Base-by-base conservation (phyloP, 1,139 yeast genomes). In the Hansenula lynferdii region DNA sequence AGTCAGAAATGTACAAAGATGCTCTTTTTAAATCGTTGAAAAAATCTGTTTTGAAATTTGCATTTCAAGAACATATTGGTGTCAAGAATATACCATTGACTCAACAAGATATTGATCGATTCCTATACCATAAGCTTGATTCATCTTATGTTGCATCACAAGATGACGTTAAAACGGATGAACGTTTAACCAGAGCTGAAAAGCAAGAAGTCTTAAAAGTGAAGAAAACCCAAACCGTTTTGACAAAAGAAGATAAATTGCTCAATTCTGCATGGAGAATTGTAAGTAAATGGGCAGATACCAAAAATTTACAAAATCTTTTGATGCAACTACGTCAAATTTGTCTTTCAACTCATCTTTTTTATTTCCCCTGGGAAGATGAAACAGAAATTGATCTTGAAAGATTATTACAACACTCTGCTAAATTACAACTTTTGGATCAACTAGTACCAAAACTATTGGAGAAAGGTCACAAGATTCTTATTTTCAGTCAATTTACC, bases 401-500 rank as follows among this genome's bases (percentile, higher is more conserved):
- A 4, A 57, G 67, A 5, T 65, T 70, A 21, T 54, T 76, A 14
- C 54, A 64, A 28, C 70, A 77, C 31, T 83, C 95, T 0, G 80
- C 89, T 3, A 92, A 92, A 55, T 60, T 90, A 53, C 79, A 77
- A 49, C 62, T 85, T 0, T 62, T 90, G 31, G 78, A 83, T 42
- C 83, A 83, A 52, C 61, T 92, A 17, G 61, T 82, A 3, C 67
- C 72, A 0, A 62, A 60, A 15, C 60, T 89, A 20, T 45, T 80
- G 2, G 34, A 52, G 9, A 51, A 64, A 5, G 69, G 69, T 5
- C 95, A 86, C 57, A 85, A 85, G 53, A 71, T 85, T 0, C 67
- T 90, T 38, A 77, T 90, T 1, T 90, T 90, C 56, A 78, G 92
- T 0, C 97, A 90, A 57, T 89, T 90, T 59, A 80, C 95, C 1